These are phyloP conservation scores for Neofusicoccum umdonicola DNA, from an alignment of 2,329 filamentous ascomycete species.

Conservation along the genomic window DNA sequence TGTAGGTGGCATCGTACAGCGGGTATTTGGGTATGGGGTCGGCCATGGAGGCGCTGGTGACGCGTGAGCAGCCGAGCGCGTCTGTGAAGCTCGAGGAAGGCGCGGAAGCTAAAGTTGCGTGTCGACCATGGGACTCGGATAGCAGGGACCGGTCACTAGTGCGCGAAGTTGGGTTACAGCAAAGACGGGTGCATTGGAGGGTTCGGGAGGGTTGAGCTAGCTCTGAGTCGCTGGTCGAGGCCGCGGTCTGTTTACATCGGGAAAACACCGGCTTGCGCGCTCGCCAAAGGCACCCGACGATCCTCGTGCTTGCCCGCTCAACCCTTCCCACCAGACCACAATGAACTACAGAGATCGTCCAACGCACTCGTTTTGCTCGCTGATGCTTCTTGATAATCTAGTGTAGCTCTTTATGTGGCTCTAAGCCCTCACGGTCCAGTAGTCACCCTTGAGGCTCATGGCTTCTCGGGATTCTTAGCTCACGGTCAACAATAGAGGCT, in stretches of 20 bases:
- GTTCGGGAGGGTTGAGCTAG: neutral
- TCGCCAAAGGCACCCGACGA: neutral
- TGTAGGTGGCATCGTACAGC: constrained; percentile 54
- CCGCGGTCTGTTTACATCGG: constrained; percentile 8
- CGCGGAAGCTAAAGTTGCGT: too few relatives aligned
- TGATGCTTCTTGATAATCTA: too few relatives aligned
- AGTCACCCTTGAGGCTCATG: too few relatives aligned
- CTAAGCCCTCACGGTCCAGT: too few relatives aligned
- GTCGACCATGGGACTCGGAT: too few relatives aligned
- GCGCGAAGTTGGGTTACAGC: neutral
- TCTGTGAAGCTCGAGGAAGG: too few relatives aligned
- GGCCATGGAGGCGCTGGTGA: constrained; percentile 25
- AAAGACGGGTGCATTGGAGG: neutral
- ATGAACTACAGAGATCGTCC: too few relatives aligned
- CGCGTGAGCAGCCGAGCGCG: neutral
- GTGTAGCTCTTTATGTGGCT: too few relatives aligned
- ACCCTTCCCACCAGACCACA: too few relatives aligned
- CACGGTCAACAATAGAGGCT: neutral
- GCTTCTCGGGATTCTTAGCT: too few relatives aligned
- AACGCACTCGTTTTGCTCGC: too few relatives aligned
- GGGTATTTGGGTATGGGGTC: constrained; percentile 39
- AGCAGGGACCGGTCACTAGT: neutral
- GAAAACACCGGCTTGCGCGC: neutral
- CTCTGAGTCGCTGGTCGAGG: neutral
- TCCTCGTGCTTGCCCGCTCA: too few relatives aligned